phyloP scores from a whole-genome alignment of 805 yeast species.

The Pichia californica region DNA sequence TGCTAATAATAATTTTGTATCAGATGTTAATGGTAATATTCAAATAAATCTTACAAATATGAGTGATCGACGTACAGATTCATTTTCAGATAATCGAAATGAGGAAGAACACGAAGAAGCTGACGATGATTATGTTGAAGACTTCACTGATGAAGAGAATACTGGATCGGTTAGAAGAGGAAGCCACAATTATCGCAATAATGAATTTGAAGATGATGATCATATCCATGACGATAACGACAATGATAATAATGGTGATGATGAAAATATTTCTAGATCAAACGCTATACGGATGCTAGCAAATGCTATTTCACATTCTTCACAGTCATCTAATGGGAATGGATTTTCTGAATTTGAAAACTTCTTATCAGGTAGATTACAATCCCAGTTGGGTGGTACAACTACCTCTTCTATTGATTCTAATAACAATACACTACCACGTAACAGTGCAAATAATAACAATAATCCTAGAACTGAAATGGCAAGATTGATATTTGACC shows the following conservation, averaged over 20 bases:
- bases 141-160: slow-evolving; percentile 3
- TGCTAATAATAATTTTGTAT: too few relatives aligned
- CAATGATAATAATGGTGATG: slow-evolving; percentile 13
- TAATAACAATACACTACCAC: background rate
- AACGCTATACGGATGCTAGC: slow-evolving; percentile 12
- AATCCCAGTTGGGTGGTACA: too few relatives aligned
- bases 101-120: background rate
- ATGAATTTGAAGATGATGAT: slow-evolving; percentile 9
- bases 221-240: background rate
- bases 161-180: slow-evolving; percentile 18
- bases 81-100: too few relatives aligned
- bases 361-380: background rate
- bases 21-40: slow-evolving; percentile 15
- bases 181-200: slow-evolving; percentile 15
- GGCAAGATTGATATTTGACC: slow-evolving; percentile 26
- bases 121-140: background rate
- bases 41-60: background rate
- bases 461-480: slow-evolving; percentile 14
- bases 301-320: slow-evolving; percentile 5
- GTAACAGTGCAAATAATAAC: slow-evolving; percentile 2
- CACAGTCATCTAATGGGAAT: background rate
- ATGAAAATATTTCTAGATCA: background rate
- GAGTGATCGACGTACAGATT: too few relatives aligned
- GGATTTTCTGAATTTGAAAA: slow-evolving; percentile 1
- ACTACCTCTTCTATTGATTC: background rate